These are phyloP conservation scores for Ceratobasidium sp. DNA, from an alignment of 1,284 basidiomycete genomes.

Conservation along the genomic window DNA sequence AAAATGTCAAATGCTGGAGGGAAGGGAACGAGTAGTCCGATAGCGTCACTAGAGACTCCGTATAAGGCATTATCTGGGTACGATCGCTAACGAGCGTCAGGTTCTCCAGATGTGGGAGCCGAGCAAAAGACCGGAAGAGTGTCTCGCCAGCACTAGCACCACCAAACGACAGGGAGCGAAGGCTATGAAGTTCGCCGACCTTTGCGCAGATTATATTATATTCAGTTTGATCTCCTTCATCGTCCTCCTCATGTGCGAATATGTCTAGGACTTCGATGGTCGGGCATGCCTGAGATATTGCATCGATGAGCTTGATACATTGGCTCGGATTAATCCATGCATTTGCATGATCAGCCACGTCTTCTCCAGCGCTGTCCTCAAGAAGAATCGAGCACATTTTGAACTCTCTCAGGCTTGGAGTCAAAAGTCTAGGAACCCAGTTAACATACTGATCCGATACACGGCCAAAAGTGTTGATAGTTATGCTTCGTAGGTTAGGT, in stretches of 20 bases:
- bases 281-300: not conserved
- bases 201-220: not conserved
- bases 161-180: not conserved
- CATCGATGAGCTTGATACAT: not conserved
- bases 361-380: not conserved
- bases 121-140: not conserved
- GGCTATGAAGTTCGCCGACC: not conserved
- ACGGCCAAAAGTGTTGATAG: not conserved
- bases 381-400: not conserved
- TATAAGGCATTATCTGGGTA: not conserved
- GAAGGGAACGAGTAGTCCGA: not conserved
- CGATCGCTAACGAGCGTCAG: not conserved
- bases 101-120: not conserved
- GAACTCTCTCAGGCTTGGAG: not conserved
- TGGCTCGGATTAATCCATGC: not conserved
- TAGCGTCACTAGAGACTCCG: not conserved
- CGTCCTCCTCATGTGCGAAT: not conserved
- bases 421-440: not conserved
- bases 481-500: not conserved
- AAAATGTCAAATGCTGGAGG: not conserved
- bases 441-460: not conserved
- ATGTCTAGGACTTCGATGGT: not conserved
- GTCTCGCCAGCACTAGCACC: not conserved
- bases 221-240: not conserved
- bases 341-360: not conserved